phyloP scores from a whole-genome alignment of 345 rosid species.

The Capsella bursapastoris region DNA sequence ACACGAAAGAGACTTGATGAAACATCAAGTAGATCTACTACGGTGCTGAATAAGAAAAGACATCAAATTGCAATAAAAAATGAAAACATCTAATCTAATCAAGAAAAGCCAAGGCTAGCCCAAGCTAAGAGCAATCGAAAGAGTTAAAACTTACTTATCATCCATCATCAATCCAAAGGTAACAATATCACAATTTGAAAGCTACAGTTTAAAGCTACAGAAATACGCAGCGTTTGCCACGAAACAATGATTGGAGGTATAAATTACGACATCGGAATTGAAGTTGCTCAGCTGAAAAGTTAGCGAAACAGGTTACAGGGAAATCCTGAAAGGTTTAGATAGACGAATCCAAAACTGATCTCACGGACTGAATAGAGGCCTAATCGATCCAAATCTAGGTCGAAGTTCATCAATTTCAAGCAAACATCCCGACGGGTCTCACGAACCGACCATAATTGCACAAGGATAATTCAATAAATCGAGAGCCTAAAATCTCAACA shows the following conservation, averaged over 20 bases:
- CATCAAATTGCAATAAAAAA: constrained; percentile 6
- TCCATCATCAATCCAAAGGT: constrained; percentile 9
- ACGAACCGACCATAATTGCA: constrained; percentile 11
- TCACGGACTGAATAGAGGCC: constrained; percentile 3
- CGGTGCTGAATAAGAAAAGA: neutral
- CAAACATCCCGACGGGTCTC: neutral
- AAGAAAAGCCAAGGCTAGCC: neutral
- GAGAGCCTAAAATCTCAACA: constrained; percentile 5
- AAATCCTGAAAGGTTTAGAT: neutral
- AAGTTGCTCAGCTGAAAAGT: neutral
- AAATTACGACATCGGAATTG: neutral
- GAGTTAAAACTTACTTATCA: neutral
- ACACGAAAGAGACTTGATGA: neutral
- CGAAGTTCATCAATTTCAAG: neutral
- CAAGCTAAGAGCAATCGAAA: neutral
- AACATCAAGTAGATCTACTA: too few relatives aligned
- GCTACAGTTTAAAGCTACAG: neutral
- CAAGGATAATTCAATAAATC: neutral
- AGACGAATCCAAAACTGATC: neutral
- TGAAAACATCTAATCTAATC: neutral
- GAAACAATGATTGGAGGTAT: constrained; percentile 7
- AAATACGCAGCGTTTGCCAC: neutral
- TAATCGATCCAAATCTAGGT: constrained; percentile 1
- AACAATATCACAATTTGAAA: constrained; percentile 1
- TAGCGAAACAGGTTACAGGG: neutral